Percentiles rank a stretch among this genome's conserved stretches.
Conservation (phyloP, 2,329 filamentous ascomycete genomes). For the Emmonsiellopsis sp. region DNA sequence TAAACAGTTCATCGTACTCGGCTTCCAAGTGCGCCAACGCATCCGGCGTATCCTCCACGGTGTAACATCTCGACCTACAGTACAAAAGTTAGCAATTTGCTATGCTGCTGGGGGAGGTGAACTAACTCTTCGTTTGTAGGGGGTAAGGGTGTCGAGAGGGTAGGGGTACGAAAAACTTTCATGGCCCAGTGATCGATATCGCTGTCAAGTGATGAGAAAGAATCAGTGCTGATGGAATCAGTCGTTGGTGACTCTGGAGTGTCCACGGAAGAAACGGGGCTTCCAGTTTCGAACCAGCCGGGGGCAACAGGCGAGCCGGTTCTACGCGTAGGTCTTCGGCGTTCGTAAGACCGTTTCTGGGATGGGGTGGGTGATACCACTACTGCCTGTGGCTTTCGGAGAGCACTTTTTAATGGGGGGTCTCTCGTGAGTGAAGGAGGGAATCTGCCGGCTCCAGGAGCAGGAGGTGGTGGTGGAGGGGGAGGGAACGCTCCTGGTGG, state of each 20-base stretch:
- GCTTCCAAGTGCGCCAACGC: constrained; percentile 24
- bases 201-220: constrained; percentile 11
- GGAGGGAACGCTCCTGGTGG: not conserved
- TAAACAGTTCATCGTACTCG: constrained; percentile 29
- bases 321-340: constrained; percentile 6
- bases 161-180: constrained; percentile 25
- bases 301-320: constrained; percentile 22
- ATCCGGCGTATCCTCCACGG: constrained; percentile 16
- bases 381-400: not conserved
- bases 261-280: not conserved
- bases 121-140: constrained; percentile 23
- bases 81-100: constrained; percentile 1
- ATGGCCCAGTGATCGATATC: constrained; percentile 35
- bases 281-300: constrained; percentile 11
- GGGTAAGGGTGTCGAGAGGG: constrained; percentile 23
- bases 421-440: not conserved
- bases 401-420: constrained; percentile 3
- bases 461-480: not conserved
- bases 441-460: not conserved
- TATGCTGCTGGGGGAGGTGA: not conserved
- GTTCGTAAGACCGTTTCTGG: constrained; percentile 7
- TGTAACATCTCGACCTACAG: constrained; percentile 29
- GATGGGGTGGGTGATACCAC: not conserved
- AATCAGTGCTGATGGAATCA: constrained; percentile 1
- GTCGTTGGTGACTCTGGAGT: not conserved